Evolutionary conservation across 1,139 yeast species (phyloP), one percentile per base, ranked within the genome.

Genomic region (Candida mesenterica): DNA sequence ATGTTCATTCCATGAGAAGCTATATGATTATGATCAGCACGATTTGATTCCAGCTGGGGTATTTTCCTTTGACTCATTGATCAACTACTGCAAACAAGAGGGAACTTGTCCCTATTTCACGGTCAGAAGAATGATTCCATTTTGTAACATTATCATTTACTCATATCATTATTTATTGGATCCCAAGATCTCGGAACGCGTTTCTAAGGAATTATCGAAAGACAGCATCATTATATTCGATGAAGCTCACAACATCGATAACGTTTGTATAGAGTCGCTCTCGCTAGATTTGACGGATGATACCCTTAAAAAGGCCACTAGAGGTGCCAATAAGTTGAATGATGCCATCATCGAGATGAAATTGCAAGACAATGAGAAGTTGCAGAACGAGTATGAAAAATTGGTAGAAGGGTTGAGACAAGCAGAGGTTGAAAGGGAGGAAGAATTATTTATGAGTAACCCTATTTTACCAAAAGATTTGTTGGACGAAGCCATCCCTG

Each of bases 191-290:
- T 95, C 97, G 3, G 97, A 90, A 45, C 69, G 98, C 39, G 98
- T 92, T 17, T 90, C 97, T 4, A 78, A 75, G 46, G 97, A 94
- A 53, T 74, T 92, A 36, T 86, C 96, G 12, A 88, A 90, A 49
- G 98, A 92, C 55, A 77, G 95, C 40, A 92, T 92, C 41, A 86
- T 92, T 44, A 94, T 92, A 32, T 92, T 92, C 56, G 99, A 92
- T 64, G 99, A 92, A 63, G 98, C 98, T 34, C 99, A 92, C 61
- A 92, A 92, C 62, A 92, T 92, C 40, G 98, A 92, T 72, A 92
- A 92, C 68, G 99, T 92, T 39, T 92, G 98, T 66, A 92, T 92
- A 42, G 99, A 92, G 59, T 86, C 98, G 1, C 65, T 92, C 34
- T 88, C 97, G 9, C 74, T 92, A 36, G 98, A 94, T 55, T 56